Evolutionary conservation across 179 eudicot genomes (phyloP).

Genomic region (Sideroxylon spinosum): DNA sequence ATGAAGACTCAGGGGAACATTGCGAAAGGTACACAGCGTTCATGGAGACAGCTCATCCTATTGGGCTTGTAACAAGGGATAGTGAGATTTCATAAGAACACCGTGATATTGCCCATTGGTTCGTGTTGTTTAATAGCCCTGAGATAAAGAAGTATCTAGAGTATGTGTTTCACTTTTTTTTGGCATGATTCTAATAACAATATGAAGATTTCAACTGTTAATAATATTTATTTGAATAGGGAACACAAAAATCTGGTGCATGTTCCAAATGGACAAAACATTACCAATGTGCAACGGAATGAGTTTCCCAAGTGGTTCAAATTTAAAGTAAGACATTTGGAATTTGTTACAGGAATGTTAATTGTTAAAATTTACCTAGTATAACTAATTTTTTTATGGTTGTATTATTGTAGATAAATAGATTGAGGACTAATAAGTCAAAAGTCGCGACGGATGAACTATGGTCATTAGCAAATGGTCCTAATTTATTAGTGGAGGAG

Average conservation of each 20-base stretch:
- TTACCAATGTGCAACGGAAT: background rate
- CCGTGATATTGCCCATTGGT: no score
- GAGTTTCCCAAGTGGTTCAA: constrained; percentile 8
- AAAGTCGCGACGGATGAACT: background rate
- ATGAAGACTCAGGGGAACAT: background rate
- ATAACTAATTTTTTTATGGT: background rate
- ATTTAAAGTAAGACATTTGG: background rate
- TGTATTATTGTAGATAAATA: background rate
- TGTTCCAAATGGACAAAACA: background rate
- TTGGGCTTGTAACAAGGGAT: background rate
- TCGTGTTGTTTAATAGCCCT: no score
- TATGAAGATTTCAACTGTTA: no score
- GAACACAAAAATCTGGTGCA: constrained; percentile 1
- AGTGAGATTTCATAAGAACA: background rate
- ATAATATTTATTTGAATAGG: background rate
- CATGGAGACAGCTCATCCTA: background rate
- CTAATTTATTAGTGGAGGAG: background rate
- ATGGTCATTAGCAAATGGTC: constrained; percentile 4
- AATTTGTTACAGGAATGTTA: background rate
- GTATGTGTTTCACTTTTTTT: no score
- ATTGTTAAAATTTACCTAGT: background rate
- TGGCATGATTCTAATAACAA: no score
- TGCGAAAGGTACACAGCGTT: background rate
- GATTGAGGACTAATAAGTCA: background rate
- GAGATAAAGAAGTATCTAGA: no score